Conservation (phyloP, 345 rosid genomes). For the Rhodamnia rubescens region DNA sequence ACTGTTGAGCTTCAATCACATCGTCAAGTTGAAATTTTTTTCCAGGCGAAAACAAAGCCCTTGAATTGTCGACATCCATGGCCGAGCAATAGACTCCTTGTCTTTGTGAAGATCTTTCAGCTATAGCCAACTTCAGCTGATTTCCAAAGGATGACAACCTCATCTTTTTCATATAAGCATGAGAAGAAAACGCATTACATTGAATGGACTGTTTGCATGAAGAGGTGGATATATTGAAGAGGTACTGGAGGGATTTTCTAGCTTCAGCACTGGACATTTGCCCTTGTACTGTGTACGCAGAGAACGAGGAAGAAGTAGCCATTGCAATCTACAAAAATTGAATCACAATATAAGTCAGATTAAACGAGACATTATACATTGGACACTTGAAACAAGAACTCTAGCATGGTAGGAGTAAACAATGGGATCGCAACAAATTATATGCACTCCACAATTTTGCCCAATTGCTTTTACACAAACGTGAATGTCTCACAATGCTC, state of each 20-base stretch:
- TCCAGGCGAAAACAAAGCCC: conserved; percentile 11
- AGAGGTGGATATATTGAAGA: background rate
- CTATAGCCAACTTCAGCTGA: conserved; percentile 7
- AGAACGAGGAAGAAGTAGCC: background rate
- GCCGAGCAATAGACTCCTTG: conserved; percentile 25
- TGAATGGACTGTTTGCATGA: background rate
- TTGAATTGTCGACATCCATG: conserved; percentile 15
- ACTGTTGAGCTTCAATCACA: conserved; percentile 91
- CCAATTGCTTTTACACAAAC: background rate
- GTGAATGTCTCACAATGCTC: background rate
- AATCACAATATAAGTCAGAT: background rate
- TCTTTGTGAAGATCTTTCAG: background rate
- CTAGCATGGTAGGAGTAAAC: background rate
- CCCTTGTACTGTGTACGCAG: background rate
- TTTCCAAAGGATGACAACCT: conserved; percentile 11
- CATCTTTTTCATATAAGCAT: conserved; percentile 5
- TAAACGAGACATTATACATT: background rate
- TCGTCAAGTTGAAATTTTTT: conserved; percentile 69
- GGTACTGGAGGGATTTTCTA: background rate
- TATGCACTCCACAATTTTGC: background rate
- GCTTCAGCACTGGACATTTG: background rate
- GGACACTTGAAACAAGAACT: background rate
- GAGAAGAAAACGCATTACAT: conserved; percentile 7
- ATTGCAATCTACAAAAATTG: background rate
- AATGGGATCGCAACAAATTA: background rate